Evolutionary conservation across 1,139 yeast genomes (phyloP).

Genomic region (Scheffersomyces parashehatae): DNA sequence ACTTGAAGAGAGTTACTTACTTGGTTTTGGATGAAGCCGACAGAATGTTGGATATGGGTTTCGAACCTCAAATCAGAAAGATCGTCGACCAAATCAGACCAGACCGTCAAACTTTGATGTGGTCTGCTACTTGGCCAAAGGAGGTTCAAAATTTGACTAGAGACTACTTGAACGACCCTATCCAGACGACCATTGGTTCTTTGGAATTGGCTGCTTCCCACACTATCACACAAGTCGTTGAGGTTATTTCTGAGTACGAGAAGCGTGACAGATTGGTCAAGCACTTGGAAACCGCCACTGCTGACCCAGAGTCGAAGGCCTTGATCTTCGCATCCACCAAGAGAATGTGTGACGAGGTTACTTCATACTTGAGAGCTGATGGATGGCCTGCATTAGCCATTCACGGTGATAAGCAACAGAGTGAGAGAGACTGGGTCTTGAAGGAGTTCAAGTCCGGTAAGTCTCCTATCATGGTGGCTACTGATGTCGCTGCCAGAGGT

Average conservation of each 20-base stretch:
- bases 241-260: constrained; percentile 87
- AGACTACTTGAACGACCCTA: constrained; percentile 88
- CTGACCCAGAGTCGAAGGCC: constrained; percentile 73
- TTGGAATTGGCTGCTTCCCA: constrained; percentile 95
- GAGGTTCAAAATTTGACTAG: constrained; percentile 90
- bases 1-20: constrained; percentile 93
- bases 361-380: constrained; percentile 87
- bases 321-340: constrained; percentile 92
- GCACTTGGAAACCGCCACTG: constrained; percentile 82
- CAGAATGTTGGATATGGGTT: constrained; percentile 96
- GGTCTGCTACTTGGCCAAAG: constrained; percentile 99
- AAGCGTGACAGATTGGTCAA: constrained; percentile 87
- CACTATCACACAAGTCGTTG: constrained; percentile 90
- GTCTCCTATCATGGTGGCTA: constrained; percentile 97
- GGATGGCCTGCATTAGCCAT: constrained; percentile 99
- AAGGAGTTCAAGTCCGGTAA: constrained; percentile 88
- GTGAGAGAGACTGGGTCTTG: constrained; percentile 98
- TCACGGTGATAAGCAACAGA: constrained; percentile 98
- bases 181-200: constrained; percentile 96
- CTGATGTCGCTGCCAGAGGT: constrained; percentile 99
- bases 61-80: constrained; percentile 94
- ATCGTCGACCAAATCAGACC: constrained; percentile 95
- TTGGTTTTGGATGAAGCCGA: constrained; percentile 97
- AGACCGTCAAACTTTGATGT: constrained; percentile 97
- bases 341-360: constrained; percentile 96